Percentiles rank a stretch among this genome's conserved stretches.
Evolutionary conservation across 2,329 filamentous ascomycete genomes (phyloP).

Genomic region (Rhinocladiella similis): DNA sequence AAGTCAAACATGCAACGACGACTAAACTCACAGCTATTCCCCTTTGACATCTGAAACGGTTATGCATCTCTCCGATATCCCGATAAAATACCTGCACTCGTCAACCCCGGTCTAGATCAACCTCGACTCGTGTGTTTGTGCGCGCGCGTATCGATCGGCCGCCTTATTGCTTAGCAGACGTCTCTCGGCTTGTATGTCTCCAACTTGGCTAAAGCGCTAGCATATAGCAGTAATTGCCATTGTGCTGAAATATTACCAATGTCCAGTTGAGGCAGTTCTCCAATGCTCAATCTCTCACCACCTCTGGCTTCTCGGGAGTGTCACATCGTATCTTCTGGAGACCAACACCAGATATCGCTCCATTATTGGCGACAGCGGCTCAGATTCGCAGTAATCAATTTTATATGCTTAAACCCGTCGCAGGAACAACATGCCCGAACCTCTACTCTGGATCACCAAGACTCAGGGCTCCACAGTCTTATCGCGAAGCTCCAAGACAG

Average conservation of each 20-base stretch:
- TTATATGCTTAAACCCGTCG: background rate
- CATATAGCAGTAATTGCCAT: background rate
- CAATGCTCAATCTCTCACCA: conserved; percentile 1
- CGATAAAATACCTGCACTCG: background rate
- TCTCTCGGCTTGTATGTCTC: background rate
- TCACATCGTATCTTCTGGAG: background rate
- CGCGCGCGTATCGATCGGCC: background rate
- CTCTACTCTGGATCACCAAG: conserved; percentile 28
- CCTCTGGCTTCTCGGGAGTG: background rate
- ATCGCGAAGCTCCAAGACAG: conserved; percentile 25
- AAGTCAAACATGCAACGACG: conserved; percentile 2
- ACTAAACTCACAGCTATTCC: background rate
- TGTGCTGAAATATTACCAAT: conserved; percentile 7
- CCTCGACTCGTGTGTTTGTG: background rate
- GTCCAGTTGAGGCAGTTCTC: conserved; percentile 7
- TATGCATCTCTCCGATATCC: conserved; percentile 6
- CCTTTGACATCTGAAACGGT: conserved; percentile 9
- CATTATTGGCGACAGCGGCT: too few relatives aligned
- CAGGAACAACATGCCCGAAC: conserved; percentile 15
- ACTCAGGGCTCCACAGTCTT: conserved; percentile 20
- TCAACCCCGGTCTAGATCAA: background rate
- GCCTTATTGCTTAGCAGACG: background rate
- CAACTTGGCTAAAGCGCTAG: background rate
- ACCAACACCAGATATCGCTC: too few relatives aligned
- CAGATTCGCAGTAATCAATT: too few relatives aligned